phyloP scores from a whole-genome alignment of 805 yeast species.

The Kodamaea laetipori region DNA sequence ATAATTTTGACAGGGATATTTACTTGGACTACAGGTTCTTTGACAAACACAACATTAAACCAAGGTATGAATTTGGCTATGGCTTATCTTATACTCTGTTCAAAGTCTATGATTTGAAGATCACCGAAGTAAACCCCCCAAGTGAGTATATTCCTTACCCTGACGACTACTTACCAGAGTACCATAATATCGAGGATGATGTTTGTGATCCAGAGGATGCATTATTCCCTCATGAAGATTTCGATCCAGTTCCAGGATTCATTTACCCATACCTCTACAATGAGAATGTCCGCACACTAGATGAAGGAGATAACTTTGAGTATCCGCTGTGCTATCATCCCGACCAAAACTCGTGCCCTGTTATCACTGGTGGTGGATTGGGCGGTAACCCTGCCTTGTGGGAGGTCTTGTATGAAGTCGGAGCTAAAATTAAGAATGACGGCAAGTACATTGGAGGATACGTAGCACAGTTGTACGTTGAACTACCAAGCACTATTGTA shows the following conservation, averaged over 20 bases:
- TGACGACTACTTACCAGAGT: conserved; percentile 46
- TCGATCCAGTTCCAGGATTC: conserved; percentile 55
- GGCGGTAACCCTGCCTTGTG: conserved; percentile 66
- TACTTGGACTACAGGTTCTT: conserved; percentile 59
- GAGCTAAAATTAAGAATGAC: conserved; percentile 48
- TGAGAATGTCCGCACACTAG: conserved; percentile 34
- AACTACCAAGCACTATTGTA: conserved; percentile 48
- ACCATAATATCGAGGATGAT: conserved; percentile 46
- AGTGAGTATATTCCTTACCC: conserved; percentile 49
- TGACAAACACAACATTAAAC: conserved; percentile 55
- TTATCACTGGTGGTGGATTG: conserved; percentile 50
- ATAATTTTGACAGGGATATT: conserved; percentile 48
- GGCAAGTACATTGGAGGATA: conserved; percentile 50
- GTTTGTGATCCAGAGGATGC: conserved; percentile 58
- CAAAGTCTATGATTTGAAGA: conserved; percentile 36
- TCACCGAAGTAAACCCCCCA: conserved; percentile 45
- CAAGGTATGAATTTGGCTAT: conserved; percentile 63
- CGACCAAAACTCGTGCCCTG: conserved; percentile 37
- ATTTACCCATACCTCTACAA: conserved; percentile 56
- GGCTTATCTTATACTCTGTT: conserved; percentile 59
- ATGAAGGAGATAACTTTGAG: conserved; percentile 39
- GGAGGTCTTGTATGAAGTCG: conserved; percentile 51
- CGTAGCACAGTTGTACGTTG: conserved; percentile 56
- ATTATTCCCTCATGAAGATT: conserved; percentile 52
- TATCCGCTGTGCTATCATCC: conserved; percentile 43